Percentiles rank a stretch among this genome's conserved stretches.
phyloP scores from a whole-genome alignment of 2,329 filamentous ascomycete species.

The Penicillium sp. region DNA sequence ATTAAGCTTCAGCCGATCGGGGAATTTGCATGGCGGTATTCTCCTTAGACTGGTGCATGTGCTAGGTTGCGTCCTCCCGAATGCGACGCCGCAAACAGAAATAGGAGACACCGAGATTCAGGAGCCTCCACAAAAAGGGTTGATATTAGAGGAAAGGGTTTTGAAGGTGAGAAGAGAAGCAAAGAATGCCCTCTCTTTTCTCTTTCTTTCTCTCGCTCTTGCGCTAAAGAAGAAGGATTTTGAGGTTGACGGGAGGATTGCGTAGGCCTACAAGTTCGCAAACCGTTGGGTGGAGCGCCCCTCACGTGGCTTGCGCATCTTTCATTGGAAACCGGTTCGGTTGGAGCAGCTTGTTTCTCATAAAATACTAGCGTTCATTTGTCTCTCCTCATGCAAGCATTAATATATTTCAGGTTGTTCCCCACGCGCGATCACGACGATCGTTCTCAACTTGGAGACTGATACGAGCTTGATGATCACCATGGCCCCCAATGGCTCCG shows the following conservation, averaged over 20 bases:
- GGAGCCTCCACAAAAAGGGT: not conserved
- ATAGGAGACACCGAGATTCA: constrained; percentile 19
- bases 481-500: not conserved
- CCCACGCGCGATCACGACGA: constrained; percentile 1
- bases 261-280: constrained; percentile 14
- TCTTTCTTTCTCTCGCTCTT: too few species aligned
- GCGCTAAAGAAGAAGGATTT: not conserved
- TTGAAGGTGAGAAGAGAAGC: too few species aligned
- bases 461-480: constrained; percentile 1
- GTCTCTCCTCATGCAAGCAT: too few species aligned
- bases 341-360: too few species aligned
- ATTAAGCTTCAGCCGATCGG: constrained; percentile 16
- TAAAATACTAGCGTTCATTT: too few species aligned
- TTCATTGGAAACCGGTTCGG: too few species aligned
- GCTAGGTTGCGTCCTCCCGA: constrained; percentile 12
- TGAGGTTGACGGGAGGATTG: constrained; percentile 5
- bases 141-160: too few species aligned
- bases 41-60: constrained; percentile 9
- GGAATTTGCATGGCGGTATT: constrained; percentile 22
- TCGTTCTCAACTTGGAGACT: not conserved
- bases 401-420: too few species aligned
- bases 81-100: constrained; percentile 24
- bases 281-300: constrained; percentile 19
- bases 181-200: too few species aligned
- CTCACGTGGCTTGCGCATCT: constrained; percentile 23